A percentile compares a stretch with the other conserved stretches of the same genome.
Evolutionary conservation across 768 basidiomycete species (phyloP).

Genomic region (Thelephora aurantiotincta): DNA sequence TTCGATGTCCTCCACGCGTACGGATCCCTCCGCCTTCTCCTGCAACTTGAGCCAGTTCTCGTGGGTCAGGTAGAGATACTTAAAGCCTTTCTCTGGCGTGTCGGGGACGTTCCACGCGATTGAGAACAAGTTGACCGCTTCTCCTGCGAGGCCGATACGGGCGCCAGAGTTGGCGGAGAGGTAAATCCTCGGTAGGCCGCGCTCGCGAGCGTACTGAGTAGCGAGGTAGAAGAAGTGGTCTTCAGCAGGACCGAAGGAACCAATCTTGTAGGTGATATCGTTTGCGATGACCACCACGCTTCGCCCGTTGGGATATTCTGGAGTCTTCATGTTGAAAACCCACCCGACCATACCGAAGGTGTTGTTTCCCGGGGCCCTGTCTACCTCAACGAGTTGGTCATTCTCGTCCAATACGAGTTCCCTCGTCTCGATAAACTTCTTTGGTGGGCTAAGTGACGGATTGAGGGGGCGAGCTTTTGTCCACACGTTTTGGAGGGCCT

Average conservation of each 20-base stretch:
- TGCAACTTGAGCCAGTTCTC: conserved; percentile 84
- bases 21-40: conserved; percentile 67
- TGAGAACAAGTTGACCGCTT: conserved; percentile 76
- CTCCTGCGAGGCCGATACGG: conserved; percentile 90
- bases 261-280: conserved; percentile 97
- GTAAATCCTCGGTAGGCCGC: conserved; percentile 89
- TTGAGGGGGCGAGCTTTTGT: conserved; percentile 49
- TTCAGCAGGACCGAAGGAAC: conserved; percentile 91
- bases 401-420: conserved; percentile 93
- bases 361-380: conserved; percentile 88
- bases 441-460: conserved; percentile 58
- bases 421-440: conserved; percentile 65
- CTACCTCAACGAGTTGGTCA: conserved; percentile 81
- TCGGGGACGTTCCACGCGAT: conserved; percentile 77
- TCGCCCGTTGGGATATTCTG: conserved; percentile 85
- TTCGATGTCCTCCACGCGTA: conserved; percentile 74
- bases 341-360: conserved; percentile 96
- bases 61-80: conserved; percentile 89
- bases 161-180: conserved; percentile 99
- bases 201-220: conserved; percentile 81
- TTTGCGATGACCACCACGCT: conserved; percentile 85
- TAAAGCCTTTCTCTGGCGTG: conserved; percentile 88
- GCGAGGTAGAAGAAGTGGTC: conserved; percentile 96
- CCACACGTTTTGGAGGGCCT: conserved; percentile 93
- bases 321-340: conserved; percentile 86